phyloP scores from a whole-genome alignment of 257 asterid species.

The Datura wrightii region DNA sequence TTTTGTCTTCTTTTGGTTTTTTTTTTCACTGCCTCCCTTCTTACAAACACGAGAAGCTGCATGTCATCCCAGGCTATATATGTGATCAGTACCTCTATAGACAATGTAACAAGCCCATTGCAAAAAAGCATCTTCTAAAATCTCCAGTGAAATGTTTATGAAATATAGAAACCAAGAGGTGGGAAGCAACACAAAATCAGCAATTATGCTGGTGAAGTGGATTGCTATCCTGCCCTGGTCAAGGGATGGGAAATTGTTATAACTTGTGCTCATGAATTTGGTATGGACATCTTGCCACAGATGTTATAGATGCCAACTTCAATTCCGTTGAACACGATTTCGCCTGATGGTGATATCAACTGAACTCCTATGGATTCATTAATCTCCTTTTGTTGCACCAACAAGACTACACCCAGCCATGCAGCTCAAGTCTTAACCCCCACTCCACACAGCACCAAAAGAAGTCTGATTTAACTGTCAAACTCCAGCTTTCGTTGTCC shows the following conservation, averaged over 20 bases:
- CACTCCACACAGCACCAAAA: neutral
- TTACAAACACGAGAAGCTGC: neutral
- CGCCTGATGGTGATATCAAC: neutral
- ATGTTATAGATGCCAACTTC: neutral
- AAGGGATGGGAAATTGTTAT: slow-evolving; percentile 9
- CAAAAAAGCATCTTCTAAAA: neutral
- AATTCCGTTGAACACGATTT: neutral
- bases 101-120: neutral
- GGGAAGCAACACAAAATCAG: neutral
- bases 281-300: neutral
- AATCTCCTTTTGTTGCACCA: slow-evolving; percentile 27
- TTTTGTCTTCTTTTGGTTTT: neutral
- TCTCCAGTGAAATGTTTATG: neutral
- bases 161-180: neutral
- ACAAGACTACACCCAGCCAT: neutral
- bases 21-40: neutral
- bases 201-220: neutral
- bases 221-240: neutral
- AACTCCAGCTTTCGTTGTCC: neutral
- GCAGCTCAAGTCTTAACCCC: slow-evolving; percentile 13
- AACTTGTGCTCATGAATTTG: neutral
- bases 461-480: slow-evolving; percentile 9
- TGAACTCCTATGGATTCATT: neutral
- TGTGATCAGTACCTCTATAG: slow-evolving; percentile 14
- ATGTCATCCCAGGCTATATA: slow-evolving; percentile 5